Conservation (phyloP, 1,284 basidiomycete genomes). For the Coniferiporia weirii region DNA sequence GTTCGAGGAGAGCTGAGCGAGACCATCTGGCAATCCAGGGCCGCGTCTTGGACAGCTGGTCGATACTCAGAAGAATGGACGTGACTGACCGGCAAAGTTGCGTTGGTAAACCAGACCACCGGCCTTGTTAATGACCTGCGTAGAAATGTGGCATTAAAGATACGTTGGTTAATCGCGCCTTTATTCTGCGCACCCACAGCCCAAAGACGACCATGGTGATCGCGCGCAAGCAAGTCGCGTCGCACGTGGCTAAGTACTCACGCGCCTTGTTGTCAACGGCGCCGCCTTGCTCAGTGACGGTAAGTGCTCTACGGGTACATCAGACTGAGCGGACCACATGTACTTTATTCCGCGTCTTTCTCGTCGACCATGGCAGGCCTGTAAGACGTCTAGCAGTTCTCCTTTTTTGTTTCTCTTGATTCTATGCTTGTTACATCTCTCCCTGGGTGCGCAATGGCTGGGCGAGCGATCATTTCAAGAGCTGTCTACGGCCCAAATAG, state of each 20-base stretch:
- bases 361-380: neutral
- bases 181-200: conserved; percentile 57
- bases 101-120: conserved; percentile 94
- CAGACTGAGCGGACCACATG: neutral
- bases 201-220: conserved; percentile 66
- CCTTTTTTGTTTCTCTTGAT: conserved; percentile 23
- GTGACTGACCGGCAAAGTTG: conserved; percentile 75
- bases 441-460: conserved; percentile 21
- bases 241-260: neutral
- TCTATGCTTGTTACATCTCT: conserved; percentile 1
- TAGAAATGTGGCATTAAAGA: conserved; percentile 13
- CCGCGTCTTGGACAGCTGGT: conserved; percentile 18
- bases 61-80: neutral
- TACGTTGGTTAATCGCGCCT: conserved; percentile 14
- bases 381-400: neutral
- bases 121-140: conserved; percentile 95
- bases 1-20: conserved; percentile 88
- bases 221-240: neutral
- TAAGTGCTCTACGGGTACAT: neutral
- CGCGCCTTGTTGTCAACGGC: too few species aligned
- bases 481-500: conserved; percentile 49
- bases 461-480: conserved; percentile 41
- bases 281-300: too few species aligned
- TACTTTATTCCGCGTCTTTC: neutral
- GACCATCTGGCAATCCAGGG: conserved; percentile 56